Conservation (phyloP, 2,329 filamentous ascomycete genomes). For the Stemphylium vesicarium region DNA sequence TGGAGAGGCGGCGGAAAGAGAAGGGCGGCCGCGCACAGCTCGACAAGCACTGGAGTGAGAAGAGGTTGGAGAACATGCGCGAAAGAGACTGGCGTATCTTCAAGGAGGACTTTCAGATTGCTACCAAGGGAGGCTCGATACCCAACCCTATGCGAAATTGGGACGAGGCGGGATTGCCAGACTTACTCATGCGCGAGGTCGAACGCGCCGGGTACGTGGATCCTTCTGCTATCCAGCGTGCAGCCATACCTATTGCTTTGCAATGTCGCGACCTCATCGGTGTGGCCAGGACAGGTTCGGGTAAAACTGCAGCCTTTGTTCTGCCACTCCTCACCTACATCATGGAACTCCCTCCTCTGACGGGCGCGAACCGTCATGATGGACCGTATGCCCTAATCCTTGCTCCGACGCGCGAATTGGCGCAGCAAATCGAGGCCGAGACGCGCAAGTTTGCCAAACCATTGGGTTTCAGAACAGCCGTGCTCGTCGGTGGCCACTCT, state of each 20-base stretch:
- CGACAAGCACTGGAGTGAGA: conserved; percentile 96
- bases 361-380: conserved; percentile 87
- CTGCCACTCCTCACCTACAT: conserved; percentile 95
- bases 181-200: conserved; percentile 79
- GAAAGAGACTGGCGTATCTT: conserved; percentile 99
- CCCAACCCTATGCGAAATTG: conserved; percentile 97
- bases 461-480: conserved; percentile 91
- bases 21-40: conserved; percentile 74
- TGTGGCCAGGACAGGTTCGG: conserved; percentile 96
- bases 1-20: conserved; percentile 79
- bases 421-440: conserved; percentile 95
- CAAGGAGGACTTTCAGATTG: conserved; percentile 98
- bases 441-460: conserved; percentile 90
- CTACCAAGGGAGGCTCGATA: conserved; percentile 88
- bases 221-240: conserved; percentile 88
- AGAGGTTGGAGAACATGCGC: conserved; percentile 89
- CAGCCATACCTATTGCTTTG: conserved; percentile 92
- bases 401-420: conserved; percentile 94
- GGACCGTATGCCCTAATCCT: conserved; percentile 97
- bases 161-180: conserved; percentile 82
- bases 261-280: conserved; percentile 96
- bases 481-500: conserved; percentile 96
- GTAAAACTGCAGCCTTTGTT: conserved; percentile 96
- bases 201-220: conserved; percentile 87
- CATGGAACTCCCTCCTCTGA: conserved; percentile 82